These are phyloP conservation scores for Globisporangium perplexum DNA, from an alignment of 352 stramenopile species.

Conservation along the genomic window DNA sequence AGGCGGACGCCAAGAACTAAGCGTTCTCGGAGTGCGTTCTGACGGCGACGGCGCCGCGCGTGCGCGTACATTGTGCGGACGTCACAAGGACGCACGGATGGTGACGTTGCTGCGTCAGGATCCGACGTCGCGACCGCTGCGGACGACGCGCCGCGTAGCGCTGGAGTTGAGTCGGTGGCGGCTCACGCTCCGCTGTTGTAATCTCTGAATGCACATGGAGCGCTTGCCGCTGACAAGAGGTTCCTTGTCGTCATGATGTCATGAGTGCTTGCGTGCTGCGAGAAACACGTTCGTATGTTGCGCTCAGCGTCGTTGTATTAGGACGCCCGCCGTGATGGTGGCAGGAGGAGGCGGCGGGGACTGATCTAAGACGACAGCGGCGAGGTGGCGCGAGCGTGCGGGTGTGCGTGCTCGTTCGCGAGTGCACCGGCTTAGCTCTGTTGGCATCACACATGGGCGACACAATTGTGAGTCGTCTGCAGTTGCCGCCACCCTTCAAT, in stretches of 20 bases:
- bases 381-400: no score
- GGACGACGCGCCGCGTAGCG: neutral
- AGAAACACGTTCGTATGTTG: neutral
- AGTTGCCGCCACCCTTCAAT: neutral
- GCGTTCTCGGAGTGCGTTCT: neutral
- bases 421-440: neutral
- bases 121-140: neutral
- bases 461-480: neutral
- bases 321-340: neutral
- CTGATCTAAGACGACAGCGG: neutral
- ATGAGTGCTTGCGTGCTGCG: neutral
- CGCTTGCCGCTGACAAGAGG: neutral
- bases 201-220: slow-evolving; percentile 8
- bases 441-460: neutral
- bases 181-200: slow-evolving; percentile 9
- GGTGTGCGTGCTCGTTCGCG: neutral
- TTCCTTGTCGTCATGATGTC: neutral
- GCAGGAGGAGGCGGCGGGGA: neutral
- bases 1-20: slow-evolving; percentile 82
- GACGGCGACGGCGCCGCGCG: neutral
- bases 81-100: no score
- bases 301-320: neutral
- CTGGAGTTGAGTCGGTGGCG: slow-evolving; percentile 14
- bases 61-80: no score
- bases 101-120: neutral